Percentiles rank a stretch among this genome's conserved stretches.
Evolutionary conservation across 805 yeast species (phyloP).

Genomic region (Yarrowia bubula): DNA sequence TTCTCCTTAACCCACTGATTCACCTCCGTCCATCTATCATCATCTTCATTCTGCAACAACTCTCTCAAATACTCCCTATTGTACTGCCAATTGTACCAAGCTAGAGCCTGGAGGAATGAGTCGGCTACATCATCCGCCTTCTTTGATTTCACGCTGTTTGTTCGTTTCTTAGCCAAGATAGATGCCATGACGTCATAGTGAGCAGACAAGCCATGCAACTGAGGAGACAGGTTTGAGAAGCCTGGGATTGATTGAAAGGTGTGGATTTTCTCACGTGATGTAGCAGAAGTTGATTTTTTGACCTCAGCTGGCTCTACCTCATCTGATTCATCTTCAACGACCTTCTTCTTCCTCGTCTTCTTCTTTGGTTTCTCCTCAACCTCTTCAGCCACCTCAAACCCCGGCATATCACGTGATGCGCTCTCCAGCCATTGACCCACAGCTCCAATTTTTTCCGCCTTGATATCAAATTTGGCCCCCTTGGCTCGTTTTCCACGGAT

Average conservation of each 20-base stretch:
- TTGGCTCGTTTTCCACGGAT: not conserved
- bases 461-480: not conserved
- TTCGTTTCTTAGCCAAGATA: not conserved
- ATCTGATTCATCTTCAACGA: not conserved
- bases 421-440: not conserved
- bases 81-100: conserved; percentile 23
- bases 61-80: not conserved
- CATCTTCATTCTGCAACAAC: not conserved
- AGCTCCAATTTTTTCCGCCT: conserved; percentile 12
- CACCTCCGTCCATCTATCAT: not conserved
- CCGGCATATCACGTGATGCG: not conserved
- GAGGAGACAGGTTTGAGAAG: not conserved
- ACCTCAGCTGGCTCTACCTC: not conserved
- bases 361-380: not conserved
- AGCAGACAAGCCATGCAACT: not conserved
- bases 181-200: not conserved
- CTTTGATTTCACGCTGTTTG: not conserved
- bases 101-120: conserved; percentile 21
- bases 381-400: not conserved
- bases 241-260: not conserved
- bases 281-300: not conserved
- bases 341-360: not conserved
- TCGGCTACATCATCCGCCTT: conserved; percentile 23
- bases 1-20: not conserved
- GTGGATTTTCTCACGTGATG: not conserved